Conservation (phyloP, 2,329 filamentous ascomycete genomes). For the Trichoderma oligosporum region DNA sequence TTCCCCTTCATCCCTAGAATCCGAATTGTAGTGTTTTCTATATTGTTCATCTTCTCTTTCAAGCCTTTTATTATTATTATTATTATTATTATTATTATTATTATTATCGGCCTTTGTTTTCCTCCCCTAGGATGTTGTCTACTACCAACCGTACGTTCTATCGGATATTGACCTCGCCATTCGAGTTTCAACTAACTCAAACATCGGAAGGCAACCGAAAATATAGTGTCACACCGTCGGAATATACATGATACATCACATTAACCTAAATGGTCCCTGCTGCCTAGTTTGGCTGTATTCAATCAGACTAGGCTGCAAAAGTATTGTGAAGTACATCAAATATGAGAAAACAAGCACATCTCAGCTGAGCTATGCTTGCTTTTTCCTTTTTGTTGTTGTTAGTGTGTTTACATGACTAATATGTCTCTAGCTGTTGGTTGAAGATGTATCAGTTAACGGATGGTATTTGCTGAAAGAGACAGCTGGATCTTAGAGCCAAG, state of each 20-base stretch:
- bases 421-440: constrained; percentile 10
- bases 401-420: background rate
- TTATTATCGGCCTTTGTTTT: too few species aligned
- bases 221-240: background rate
- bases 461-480: background rate
- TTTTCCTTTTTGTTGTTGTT: background rate
- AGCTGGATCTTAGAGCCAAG: background rate
- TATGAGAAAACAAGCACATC: background rate
- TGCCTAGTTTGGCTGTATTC: background rate
- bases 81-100: too few species aligned
- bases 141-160: too few species aligned
- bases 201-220: background rate
- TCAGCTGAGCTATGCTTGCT: background rate
- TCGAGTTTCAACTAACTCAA: background rate
- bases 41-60: too few species aligned
- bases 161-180: background rate
- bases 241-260: background rate
- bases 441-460: background rate
- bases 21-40: too few species aligned
- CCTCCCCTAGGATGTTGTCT: too few species aligned
- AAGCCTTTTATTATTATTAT: too few species aligned
- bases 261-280: background rate
- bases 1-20: too few species aligned
- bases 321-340: too few species aligned
- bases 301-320: background rate